Base-by-base conservation (phyloP, 1,284 basidiomycete species). In the Cryptococcus depauperatus region DNA sequence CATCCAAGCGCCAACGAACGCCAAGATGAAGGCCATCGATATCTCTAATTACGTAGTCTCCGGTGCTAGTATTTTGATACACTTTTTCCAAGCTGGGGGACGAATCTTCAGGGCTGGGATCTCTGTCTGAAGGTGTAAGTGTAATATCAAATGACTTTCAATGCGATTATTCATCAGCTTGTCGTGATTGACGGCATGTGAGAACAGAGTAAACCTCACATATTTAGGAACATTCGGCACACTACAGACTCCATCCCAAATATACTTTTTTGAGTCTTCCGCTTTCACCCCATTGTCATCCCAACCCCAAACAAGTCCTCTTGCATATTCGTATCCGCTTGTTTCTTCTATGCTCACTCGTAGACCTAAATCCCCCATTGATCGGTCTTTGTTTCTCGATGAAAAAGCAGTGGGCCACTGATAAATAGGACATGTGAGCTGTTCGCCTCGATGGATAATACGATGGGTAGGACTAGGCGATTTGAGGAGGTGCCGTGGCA, bases 1-100 rank as follows among this genome's bases (percentile, higher is more conserved):
- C 83, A 58, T 91, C 88, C 39, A 89, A 65, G 21, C 85, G 76
- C 58, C 79, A 82, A 19, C 85, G 80, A 18, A 91, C 81, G 48
- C 80, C 80, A 1, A 82, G 76, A 23, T 83, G 77, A 37, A 92
- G 76, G 2, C 88, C 88, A 2, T 80, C 77, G 7, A 88, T 75
- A 61, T 89, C 83, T 38, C 81, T 75, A 23, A 92, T 69, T 43
- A 87, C 71, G 42, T 61, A 63, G 63, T 80, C 85, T 3, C 88
- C 89, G 56, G 84, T 80, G 8, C 14, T 6, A 1, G 74, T 57
- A 22, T 82, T 75, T 40, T 75, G 67, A 16, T 73, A 73, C 11
- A 90, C 68, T 62, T 90, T 90, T 26, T 78, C 67, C 2, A 74
- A 59, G 47, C 77, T 77, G 2, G 87, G 86, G 51, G 79, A 79